Evolutionary conservation across 176 grass and related monocot species (phyloP), one percentile per base, ranked within the genome.

Genomic region (Pharus latifolius): DNA sequence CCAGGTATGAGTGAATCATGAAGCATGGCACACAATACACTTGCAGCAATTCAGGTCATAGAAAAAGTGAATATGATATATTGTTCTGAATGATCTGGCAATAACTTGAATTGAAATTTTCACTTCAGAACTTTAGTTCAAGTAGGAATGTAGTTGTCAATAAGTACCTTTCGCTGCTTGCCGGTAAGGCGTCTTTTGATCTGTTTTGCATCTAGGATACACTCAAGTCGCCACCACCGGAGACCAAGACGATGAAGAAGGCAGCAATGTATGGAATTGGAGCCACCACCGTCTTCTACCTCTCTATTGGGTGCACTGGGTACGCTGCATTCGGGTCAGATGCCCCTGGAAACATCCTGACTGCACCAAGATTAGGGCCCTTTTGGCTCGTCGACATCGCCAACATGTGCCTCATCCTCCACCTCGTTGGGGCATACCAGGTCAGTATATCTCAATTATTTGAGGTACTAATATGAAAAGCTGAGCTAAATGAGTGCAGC

Each of bases 371-470:
- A 24, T 59, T 88, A 17, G 81, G 88, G 25, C 91, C 91, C 2
- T 88, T 82, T 31, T 96, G 91, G 91, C 81, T 96, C 3, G 74
- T 96, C 0, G 87, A 91, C 56, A 60, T 85, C 28, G 91, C 69
- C 28, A 96, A 96, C 55, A 72, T 96, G 59, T 91, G 87, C 54
- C 82, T 96, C 65, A 83, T 87, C 35, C 54, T 96, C 34, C 91
- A 96, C 45, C 78, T 96, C 11, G 41, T 85, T 10, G 91, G 91
- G 37, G 91, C 91, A 62, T 96, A 88, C 48, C 91, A 96, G 91
- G 91, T 91, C 18, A 62, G 33, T 23, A 23, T 66, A 58, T 73
- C 41, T 51, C 13, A 60, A 11, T 4, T 57, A 49, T 18, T 20
- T 20, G 46, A 9, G 51, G 60, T 37, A 64, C 22, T 33, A n/a